Percentiles rank a stretch among this genome's conserved stretches.
Evolutionary conservation across 208 protist species (phyloP).

Genomic region (Trypanosoma platydactyli): DNA sequence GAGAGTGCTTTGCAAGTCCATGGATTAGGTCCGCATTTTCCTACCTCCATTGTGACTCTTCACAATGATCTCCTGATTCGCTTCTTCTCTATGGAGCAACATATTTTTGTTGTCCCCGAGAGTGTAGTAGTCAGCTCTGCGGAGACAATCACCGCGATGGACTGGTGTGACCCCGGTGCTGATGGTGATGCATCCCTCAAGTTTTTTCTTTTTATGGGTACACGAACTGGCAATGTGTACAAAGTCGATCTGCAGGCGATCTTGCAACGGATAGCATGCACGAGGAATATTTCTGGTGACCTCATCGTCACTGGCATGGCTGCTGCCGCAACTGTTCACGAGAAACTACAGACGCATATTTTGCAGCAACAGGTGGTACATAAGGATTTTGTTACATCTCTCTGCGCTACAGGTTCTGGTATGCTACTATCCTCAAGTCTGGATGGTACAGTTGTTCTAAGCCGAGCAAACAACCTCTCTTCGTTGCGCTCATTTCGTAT

Average conservation of each 20-base stretch:
- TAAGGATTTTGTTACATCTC: slow-evolving; percentile 27
- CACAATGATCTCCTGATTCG: slow-evolving; percentile 69
- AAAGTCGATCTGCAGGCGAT: slow-evolving; percentile 25
- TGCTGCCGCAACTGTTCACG: slow-evolving; percentile 23
- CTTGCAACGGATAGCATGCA: slow-evolving; percentile 5
- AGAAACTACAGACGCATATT: slow-evolving; percentile 24
- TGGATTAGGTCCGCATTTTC: slow-evolving; percentile 41
- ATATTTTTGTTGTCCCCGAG: slow-evolving; percentile 65
- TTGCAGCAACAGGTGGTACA: slow-evolving; percentile 14
- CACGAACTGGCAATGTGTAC: slow-evolving; percentile 29
- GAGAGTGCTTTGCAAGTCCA: slow-evolving; percentile 39
- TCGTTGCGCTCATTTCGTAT: slow-evolving; percentile 23
- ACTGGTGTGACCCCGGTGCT: slow-evolving; percentile 35
- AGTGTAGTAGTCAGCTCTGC: slow-evolving; percentile 38
- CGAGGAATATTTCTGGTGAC: slow-evolving; percentile 1
- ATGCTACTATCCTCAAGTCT: slow-evolving; percentile 24
- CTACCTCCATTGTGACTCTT: slow-evolving; percentile 47
- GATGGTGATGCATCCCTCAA: slow-evolving; percentile 17
- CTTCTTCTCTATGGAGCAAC: slow-evolving; percentile 54
- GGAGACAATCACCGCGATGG: slow-evolving; percentile 64
- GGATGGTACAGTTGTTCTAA: slow-evolving; percentile 27
- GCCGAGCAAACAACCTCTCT: slow-evolving; percentile 18
- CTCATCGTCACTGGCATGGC: slow-evolving; percentile 26
- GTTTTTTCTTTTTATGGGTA: slow-evolving; percentile 20
- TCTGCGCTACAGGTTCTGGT: slow-evolving; percentile 19